A percentile compares a stretch with the other conserved stretches of the same genome.
Evolutionary conservation across 208 protist genomes (phyloP).

Genomic region (Crithidia fasciculata): DNA sequence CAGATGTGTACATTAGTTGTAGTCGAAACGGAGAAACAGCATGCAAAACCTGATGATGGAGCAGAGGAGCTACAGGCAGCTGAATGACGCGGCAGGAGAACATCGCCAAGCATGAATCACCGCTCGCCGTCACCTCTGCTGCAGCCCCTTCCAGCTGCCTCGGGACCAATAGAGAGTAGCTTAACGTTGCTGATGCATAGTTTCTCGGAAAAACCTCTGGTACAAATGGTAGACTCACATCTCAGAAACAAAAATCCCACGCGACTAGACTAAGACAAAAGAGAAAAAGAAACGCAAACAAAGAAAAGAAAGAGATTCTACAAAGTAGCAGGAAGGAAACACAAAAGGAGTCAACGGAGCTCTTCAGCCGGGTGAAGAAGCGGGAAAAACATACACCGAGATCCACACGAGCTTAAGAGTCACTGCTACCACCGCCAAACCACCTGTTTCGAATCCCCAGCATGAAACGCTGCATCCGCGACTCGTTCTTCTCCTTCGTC

Average conservation of each 20-base stretch:
- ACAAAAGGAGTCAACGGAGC: background rate
- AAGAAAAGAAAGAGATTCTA: slow-evolving; percentile 1
- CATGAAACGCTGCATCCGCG: slow-evolving; percentile 42
- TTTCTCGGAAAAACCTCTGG: too few species aligned
- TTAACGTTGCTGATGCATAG: too few species aligned
- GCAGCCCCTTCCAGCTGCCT: too few species aligned
- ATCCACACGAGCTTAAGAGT: background rate
- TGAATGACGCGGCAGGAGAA: too few species aligned
- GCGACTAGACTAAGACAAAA: background rate
- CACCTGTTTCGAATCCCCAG: slow-evolving; percentile 30
- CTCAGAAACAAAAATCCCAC: slow-evolving; percentile 8
- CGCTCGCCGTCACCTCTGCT: too few species aligned
- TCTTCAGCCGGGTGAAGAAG: background rate
- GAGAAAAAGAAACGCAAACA: slow-evolving; percentile 15
- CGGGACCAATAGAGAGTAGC: too few species aligned
- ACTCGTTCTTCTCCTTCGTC: slow-evolving; percentile 26
- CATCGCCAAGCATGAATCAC: too few species aligned
- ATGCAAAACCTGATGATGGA: background rate
- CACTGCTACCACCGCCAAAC: slow-evolving; percentile 28
- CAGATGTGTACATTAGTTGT: background rate
- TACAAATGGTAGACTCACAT: too few species aligned
- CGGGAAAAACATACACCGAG: background rate
- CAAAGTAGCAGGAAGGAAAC: background rate
- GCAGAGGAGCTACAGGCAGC: too few species aligned
- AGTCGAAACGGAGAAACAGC: background rate